A percentile compares a stretch with the other conserved stretches of the same genome.
These are phyloP conservation scores for Besnoitia besnoiti DNA, from an alignment of 169 alveolate species.

Conservation along the genomic window DNA sequence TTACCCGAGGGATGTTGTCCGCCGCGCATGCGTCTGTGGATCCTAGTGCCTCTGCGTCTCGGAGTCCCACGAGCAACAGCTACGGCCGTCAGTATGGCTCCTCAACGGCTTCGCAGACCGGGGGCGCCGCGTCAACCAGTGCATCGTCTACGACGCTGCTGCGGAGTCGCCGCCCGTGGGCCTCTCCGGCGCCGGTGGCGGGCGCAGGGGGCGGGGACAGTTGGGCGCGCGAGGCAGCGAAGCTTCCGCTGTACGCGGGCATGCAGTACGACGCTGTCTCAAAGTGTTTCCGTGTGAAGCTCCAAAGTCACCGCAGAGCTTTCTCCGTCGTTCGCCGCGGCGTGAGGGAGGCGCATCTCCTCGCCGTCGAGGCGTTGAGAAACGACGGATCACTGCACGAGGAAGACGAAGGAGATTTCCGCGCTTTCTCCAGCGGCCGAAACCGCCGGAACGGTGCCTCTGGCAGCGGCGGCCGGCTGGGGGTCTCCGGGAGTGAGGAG, in stretches of 20 bases:
- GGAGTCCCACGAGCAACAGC: background rate
- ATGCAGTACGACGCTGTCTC: slow-evolving; percentile 47
- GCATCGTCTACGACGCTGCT: background rate
- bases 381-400: background rate
- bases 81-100: background rate
- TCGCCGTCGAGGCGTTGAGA: slow-evolving; percentile 37
- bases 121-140: background rate
- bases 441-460: background rate
- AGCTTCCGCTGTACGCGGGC: slow-evolving; percentile 14
- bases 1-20: background rate
- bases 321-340: slow-evolving; percentile 31
- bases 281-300: slow-evolving; percentile 37
- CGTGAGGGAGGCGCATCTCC: slow-evolving; percentile 23
- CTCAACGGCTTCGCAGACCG: background rate
- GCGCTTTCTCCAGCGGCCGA: background rate
- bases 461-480: background rate
- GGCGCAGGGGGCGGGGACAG: background rate
- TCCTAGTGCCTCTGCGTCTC: background rate
- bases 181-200: background rate
- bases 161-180: slow-evolving; percentile 7
- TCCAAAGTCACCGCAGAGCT: slow-evolving; percentile 17
- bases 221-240: slow-evolving; percentile 38
- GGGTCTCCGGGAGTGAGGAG: background rate
- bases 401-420: slow-evolving; percentile 15
- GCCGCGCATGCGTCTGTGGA: background rate